Percentiles rank a stretch among this genome's conserved stretches.
These are phyloP conservation scores for Candida cerambycidarum DNA, from an alignment of 805 yeast genomes.

Conservation along the genomic window DNA sequence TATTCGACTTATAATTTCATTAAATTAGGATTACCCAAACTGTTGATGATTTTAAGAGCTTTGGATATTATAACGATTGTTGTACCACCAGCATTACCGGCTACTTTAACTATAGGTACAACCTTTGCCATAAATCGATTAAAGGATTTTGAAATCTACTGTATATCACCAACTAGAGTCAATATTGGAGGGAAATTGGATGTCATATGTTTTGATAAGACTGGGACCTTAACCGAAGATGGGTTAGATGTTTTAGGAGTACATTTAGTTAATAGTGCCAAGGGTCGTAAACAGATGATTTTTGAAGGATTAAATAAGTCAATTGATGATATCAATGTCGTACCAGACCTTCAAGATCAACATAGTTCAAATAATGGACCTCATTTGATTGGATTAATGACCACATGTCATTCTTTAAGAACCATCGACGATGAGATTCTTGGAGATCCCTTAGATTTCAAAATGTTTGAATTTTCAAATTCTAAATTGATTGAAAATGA, in stretches of 20 bases:
- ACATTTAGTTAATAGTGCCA: constrained; percentile 42
- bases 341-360: constrained; percentile 1
- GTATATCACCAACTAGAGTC: constrained; percentile 92
- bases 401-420: constrained; percentile 86
- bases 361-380: constrained; percentile 32
- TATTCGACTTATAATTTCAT: constrained; percentile 83
- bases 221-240: constrained; percentile 97
- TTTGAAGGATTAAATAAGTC: constrained; percentile 27
- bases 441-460: constrained; percentile 92
- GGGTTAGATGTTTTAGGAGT: constrained; percentile 82
- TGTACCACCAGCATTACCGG: constrained; percentile 98
- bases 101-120: constrained; percentile 94
- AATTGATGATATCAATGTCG: constrained; percentile 7
- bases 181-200: constrained; percentile 96
- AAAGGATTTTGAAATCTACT: constrained; percentile 63
- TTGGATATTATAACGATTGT: constrained; percentile 93
- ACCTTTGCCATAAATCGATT: constrained; percentile 84
- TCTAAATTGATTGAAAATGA: constrained; percentile 74
- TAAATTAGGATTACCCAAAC: constrained; percentile 66
- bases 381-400: constrained; percentile 46
- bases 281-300: constrained; percentile 38
- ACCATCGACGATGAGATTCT: constrained; percentile 73
- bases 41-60: constrained; percentile 79
- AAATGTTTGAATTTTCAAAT: constrained; percentile 88
- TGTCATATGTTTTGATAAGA: constrained; percentile 89